A percentile compares a stretch with the other conserved stretches of the same genome.
phyloP scores from a whole-genome alignment of 805 yeast genomes.

The Schizosaccharomyces pombe region DNA sequence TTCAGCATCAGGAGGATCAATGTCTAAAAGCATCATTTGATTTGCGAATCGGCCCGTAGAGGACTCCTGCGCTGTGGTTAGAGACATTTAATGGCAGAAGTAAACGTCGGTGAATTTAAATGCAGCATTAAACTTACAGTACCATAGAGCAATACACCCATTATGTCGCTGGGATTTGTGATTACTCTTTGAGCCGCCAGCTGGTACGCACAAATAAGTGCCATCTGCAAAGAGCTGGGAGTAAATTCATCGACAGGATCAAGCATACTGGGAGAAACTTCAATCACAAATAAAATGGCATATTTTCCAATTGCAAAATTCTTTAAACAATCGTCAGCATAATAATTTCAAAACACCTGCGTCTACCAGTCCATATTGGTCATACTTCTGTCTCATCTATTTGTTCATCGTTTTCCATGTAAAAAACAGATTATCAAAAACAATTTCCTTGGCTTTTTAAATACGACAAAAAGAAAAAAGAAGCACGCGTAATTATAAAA shows the following conservation, averaged over 20 bases:
- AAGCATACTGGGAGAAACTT: constrained; percentile 16
- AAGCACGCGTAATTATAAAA: too few species aligned
- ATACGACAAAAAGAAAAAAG: too few species aligned
- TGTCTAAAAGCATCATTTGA: constrained; percentile 10
- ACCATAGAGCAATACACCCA: constrained; percentile 41
- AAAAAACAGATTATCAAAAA: too few species aligned
- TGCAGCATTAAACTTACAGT: constrained; percentile 18
- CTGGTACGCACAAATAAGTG: constrained; percentile 31
- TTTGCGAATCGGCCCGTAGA: constrained; percentile 9
- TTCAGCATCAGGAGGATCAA: constrained; percentile 10
- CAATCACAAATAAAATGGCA: constrained; percentile 18
- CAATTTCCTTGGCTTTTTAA: too few species aligned
- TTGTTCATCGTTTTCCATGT: too few species aligned
- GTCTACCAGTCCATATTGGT: too few species aligned
- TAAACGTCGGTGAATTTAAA: constrained; percentile 34
- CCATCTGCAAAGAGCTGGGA: constrained; percentile 9
- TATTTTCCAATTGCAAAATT: constrained; percentile 13
- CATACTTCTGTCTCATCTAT: too few species aligned
- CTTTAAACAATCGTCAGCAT: too few species aligned
- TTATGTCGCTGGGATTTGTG: constrained; percentile 41
- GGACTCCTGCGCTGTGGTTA: constrained; percentile 3
- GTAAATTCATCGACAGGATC: constrained; percentile 8
- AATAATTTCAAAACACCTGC: too few species aligned
- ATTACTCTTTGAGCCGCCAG: constrained; percentile 43
- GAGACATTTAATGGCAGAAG: constrained; percentile 21